Conservation (phyloP, 2,329 filamentous ascomycete species). For the Colletotrichum acutatum region DNA sequence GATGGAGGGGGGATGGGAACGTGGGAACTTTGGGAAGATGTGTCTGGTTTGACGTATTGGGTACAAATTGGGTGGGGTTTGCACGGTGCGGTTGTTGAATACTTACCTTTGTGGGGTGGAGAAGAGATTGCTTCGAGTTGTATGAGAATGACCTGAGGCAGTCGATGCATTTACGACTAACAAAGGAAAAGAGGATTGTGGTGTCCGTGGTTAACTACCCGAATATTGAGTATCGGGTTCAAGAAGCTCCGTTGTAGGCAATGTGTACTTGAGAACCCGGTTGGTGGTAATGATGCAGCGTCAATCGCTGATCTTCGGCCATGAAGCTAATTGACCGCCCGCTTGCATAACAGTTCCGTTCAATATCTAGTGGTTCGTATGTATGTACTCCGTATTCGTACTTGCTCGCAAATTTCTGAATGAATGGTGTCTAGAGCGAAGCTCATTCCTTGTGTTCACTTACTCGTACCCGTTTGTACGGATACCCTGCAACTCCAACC, state of each 20-base stretch:
- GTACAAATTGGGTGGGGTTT: background rate
- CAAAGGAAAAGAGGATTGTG: too few relatives aligned
- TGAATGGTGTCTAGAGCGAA: too few relatives aligned
- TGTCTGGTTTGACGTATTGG: background rate
- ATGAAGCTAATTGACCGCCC: background rate
- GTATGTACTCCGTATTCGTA: background rate
- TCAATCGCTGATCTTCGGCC: background rate
- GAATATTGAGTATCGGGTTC: too few relatives aligned
- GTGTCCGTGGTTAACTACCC: too few relatives aligned
- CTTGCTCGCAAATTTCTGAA: background rate
- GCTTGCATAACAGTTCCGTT: background rate
- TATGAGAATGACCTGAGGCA: background rate
- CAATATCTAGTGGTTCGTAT: too few relatives aligned
- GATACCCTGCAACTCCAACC: too few relatives aligned
- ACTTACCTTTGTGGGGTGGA: too few relatives aligned
- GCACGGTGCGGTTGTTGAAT: background rate
- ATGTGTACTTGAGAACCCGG: background rate
- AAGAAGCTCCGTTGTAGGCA: too few relatives aligned
- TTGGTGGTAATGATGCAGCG: background rate
- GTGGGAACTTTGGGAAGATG: too few relatives aligned
- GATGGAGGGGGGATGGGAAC: background rate
- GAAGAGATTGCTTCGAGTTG: too few relatives aligned
- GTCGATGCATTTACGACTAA: background rate
- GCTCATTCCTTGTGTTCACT: background rate
- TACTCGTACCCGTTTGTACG: background rate